Conservation (phyloP, 116 monocot species). For the Cymodocea nodosa region DNA sequence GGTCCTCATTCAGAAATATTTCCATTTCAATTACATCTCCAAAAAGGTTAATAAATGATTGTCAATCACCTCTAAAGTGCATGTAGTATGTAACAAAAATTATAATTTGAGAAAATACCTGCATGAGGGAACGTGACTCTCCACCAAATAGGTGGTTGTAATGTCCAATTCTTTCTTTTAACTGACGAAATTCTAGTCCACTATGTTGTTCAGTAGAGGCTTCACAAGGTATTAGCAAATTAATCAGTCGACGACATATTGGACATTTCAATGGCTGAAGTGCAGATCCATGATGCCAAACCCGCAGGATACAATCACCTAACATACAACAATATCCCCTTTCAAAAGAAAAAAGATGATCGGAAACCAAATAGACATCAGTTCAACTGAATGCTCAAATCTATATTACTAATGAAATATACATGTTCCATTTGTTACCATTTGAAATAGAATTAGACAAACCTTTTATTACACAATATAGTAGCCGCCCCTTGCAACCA, state of each 20-base stretch:
- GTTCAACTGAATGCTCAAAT: neutral
- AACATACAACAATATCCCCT: neutral
- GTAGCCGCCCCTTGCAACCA: no score
- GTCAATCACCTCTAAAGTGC: neutral
- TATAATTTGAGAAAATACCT: slow-evolving; percentile 20
- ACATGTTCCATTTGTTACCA: no score
- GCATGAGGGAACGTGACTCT: slow-evolving; percentile 35
- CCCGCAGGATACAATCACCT: slow-evolving; percentile 67
- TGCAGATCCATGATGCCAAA: slow-evolving; percentile 76
- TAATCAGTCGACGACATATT: slow-evolving; percentile 63
- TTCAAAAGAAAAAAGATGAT: neutral
- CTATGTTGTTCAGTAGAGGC: neutral
- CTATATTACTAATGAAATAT: neutral
- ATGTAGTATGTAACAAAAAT: neutral
- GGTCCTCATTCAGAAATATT: neutral
- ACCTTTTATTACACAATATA: no score
- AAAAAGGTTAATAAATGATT: neutral
- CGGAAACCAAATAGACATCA: neutral
- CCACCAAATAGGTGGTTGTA: slow-evolving; percentile 76
- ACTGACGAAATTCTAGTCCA: slow-evolving; percentile 17
- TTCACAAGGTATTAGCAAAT: slow-evolving; percentile 49
- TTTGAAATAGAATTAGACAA: no score
- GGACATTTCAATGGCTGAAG: slow-evolving; percentile 77
- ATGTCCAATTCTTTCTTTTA: slow-evolving; percentile 36
- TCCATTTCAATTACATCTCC: neutral